These are phyloP conservation scores for Gaeumannomyces sp. DNA, from an alignment of 2,329 filamentous ascomycete species.

Conservation along the genomic window DNA sequence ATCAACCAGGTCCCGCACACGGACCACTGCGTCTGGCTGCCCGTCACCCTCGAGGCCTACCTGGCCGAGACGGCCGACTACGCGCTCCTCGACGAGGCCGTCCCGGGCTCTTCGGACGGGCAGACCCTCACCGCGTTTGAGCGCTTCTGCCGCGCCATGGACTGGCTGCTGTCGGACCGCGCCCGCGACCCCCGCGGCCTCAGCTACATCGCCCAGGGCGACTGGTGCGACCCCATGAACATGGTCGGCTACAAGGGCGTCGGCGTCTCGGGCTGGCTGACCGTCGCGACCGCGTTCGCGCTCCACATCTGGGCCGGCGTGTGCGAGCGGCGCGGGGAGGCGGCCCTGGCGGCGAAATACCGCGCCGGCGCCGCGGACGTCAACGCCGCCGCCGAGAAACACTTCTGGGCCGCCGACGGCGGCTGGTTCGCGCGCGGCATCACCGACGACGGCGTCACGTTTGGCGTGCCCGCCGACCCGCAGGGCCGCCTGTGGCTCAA, in stretches of 20 bases:
- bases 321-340: constrained; percentile 36
- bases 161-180: constrained; percentile 39
- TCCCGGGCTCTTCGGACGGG: constrained; percentile 37
- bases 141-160: constrained; percentile 49
- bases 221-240: constrained; percentile 58
- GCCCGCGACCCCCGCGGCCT: constrained; percentile 46
- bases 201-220: constrained; percentile 52
- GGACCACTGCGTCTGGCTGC: constrained; percentile 54
- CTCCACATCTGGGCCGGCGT: constrained; percentile 47
- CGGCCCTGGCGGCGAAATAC: constrained; percentile 36
- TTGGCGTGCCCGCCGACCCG: constrained; percentile 43
- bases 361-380: constrained; percentile 36
- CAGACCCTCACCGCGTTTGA: constrained; percentile 45
- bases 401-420: constrained; percentile 43
- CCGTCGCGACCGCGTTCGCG: constrained; percentile 47
- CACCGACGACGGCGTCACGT: constrained; percentile 47
- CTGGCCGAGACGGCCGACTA: constrained; percentile 50
- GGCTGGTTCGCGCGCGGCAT: constrained; percentile 53
- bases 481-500: constrained; percentile 54
- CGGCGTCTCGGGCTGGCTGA: constrained; percentile 53
- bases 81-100: constrained; percentile 36
- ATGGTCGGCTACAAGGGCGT: constrained; percentile 55
- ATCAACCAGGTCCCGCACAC: constrained; percentile 57
- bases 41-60: constrained; percentile 47
- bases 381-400: constrained; percentile 42